Conservation (phyloP, 768 basidiomycete genomes). For the Coprinopsis cinerea region DNA sequence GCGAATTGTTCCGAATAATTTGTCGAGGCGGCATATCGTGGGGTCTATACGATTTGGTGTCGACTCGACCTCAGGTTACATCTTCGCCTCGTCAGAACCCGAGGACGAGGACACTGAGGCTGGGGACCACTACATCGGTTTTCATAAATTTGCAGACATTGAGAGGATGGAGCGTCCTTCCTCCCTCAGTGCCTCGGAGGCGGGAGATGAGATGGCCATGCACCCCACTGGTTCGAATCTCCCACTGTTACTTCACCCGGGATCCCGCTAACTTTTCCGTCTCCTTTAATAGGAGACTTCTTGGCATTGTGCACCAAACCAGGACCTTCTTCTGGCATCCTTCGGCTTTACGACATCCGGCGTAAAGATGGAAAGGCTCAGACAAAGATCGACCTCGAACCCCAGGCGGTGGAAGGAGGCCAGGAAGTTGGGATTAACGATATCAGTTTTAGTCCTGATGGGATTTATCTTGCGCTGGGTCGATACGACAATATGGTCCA, state of each 20-base stretch:
- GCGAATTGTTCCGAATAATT: constrained; percentile 8
- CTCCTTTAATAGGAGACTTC: too few species aligned
- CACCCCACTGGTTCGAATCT: constrained; percentile 35
- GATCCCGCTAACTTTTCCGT: too few species aligned
- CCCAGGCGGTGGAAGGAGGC: constrained; percentile 26
- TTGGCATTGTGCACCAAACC: too few species aligned
- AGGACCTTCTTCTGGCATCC: too few species aligned
- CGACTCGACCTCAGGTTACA: constrained; percentile 26
- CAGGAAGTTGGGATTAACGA: constrained; percentile 40
- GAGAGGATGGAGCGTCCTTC: constrained; percentile 17
- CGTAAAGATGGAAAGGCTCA: constrained; percentile 23
- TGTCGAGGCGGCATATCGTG: constrained; percentile 19
- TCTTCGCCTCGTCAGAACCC: constrained; percentile 59
- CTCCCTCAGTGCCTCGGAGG: constrained; percentile 39
- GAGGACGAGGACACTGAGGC: constrained; percentile 12
- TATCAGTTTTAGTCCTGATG: constrained; percentile 54
- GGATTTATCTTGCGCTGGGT: constrained; percentile 52
- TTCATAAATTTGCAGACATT: constrained; percentile 48
- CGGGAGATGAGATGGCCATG: constrained; percentile 48
- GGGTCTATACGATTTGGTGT: constrained; percentile 53
- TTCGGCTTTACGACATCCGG: constrained; percentile 51
- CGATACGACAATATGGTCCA: constrained; percentile 54
- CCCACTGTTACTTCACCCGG: constrained; percentile 1
- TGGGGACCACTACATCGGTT: constrained; percentile 27
- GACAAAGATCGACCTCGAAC: constrained; percentile 27